Evolutionary conservation across 805 yeast genomes (phyloP).

Genomic region (Sugiyamaella americana): DNA sequence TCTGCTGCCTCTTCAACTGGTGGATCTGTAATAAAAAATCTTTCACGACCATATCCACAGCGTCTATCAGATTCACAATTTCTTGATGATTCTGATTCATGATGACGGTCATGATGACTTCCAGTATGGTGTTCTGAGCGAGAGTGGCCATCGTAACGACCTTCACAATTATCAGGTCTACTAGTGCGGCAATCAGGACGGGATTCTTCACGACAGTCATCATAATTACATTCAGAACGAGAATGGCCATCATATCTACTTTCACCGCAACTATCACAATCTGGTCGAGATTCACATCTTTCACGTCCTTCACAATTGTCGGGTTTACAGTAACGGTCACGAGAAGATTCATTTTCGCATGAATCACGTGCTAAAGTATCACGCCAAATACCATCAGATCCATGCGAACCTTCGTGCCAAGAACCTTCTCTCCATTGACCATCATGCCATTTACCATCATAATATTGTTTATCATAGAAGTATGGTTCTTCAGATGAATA

Average conservation of each 20-base stretch:
- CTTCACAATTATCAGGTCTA: conserved; percentile 4
- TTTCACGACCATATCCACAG: background rate
- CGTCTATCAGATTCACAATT: background rate
- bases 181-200: too few relatives aligned
- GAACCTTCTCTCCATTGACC: background rate
- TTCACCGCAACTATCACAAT: background rate
- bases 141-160: conserved; percentile 2
- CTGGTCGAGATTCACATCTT: background rate
- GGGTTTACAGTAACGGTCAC: background rate
- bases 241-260: background rate
- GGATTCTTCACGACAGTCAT: background rate
- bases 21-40: too few relatives aligned
- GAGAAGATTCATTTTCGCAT: background rate
- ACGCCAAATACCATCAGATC: background rate
- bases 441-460: background rate
- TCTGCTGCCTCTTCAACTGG: background rate
- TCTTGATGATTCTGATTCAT: background rate
- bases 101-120: too few relatives aligned
- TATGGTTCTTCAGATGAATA: background rate
- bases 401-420: background rate
- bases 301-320: background rate
- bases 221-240: background rate
- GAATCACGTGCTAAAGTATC: background rate
- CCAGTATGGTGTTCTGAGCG: too few relatives aligned
- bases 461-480: background rate